Percentiles rank a stretch among this genome's conserved stretches.
phyloP scores from a whole-genome alignment of 2,329 filamentous ascomycete species.

The Mycogone perniciosa region DNA sequence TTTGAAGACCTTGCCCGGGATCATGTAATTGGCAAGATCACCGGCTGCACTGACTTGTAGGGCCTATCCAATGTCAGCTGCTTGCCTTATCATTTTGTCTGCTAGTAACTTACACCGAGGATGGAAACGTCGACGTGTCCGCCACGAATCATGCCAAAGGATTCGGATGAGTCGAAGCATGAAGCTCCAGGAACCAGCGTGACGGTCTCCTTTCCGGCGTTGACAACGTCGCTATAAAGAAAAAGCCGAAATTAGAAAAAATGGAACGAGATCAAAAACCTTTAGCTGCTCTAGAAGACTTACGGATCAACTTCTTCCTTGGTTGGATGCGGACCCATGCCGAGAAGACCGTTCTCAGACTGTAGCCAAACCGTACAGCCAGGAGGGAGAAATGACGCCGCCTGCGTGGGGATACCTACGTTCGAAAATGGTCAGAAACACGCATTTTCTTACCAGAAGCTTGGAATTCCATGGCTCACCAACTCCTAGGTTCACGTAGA shows the following conservation, averaged over 20 bases:
- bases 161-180: conserved; percentile 74
- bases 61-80: conserved; percentile 32
- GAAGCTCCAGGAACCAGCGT: conserved; percentile 71
- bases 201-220: conserved; percentile 82
- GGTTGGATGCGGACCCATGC: conserved; percentile 75
- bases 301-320: conserved; percentile 62
- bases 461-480: conserved; percentile 24
- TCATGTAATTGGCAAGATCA: conserved; percentile 85
- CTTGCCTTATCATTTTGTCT: conserved; percentile 10
- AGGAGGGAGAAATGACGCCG: conserved; percentile 65
- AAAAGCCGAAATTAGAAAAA: not conserved
- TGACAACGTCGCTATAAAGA: conserved; percentile 60
- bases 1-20: conserved; percentile 81
- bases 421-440: not conserved
- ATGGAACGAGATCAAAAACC: no score
- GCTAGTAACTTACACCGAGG: conserved; percentile 49
- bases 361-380: conserved; percentile 74
- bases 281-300: conserved; percentile 13
- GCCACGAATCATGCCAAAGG: conserved; percentile 81
- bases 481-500: conserved; percentile 74
- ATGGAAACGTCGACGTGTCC: conserved; percentile 81
- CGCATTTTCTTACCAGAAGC: not conserved
- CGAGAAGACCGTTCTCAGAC: conserved; percentile 79
- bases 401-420: conserved; percentile 73
- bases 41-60: conserved; percentile 74